A percentile compares a stretch with the other conserved stretches of the same genome.
phyloP scores from a whole-genome alignment of 2,329 filamentous ascomycete species.

The Penicillium sp. region DNA sequence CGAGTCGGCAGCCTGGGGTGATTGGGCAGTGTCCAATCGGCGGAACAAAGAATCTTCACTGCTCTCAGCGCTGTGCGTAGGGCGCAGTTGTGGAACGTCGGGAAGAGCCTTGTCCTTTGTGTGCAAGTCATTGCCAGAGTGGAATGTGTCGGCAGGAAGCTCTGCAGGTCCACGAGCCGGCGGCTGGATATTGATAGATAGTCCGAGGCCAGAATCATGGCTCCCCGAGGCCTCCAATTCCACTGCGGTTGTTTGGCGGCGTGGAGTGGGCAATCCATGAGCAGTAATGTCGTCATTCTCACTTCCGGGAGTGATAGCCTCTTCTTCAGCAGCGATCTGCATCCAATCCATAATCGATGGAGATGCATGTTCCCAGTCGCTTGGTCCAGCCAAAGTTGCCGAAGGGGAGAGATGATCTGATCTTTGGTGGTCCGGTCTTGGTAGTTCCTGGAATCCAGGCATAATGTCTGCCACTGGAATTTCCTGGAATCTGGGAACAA shows the following conservation, averaged over 20 bases:
- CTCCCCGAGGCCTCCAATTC: constrained; percentile 36
- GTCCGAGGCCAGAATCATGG: constrained; percentile 47
- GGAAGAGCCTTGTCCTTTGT: constrained; percentile 5
- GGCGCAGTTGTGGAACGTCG: constrained; percentile 29
- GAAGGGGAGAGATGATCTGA: constrained; percentile 39
- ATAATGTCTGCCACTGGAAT: constrained; percentile 37
- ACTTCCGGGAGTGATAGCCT: constrained; percentile 45
- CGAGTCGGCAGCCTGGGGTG: constrained; percentile 42
- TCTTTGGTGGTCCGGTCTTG: constrained; percentile 26
- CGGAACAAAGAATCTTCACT: constrained; percentile 48
- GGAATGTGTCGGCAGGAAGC: constrained; percentile 1
- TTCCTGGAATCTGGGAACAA: constrained; percentile 43
- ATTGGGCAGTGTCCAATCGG: constrained; percentile 37
- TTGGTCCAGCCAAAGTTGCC: constrained; percentile 52
- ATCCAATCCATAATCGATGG: constrained; percentile 59
- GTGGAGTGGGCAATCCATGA: constrained; percentile 38
- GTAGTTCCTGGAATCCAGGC: constrained; percentile 40
- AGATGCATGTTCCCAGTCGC: constrained; percentile 57
- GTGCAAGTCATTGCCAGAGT: neutral
- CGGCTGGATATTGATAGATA: constrained; percentile 51
- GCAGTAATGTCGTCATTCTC: constrained; percentile 21
- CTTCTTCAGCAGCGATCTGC: constrained; percentile 51
- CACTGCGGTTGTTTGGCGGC: constrained; percentile 24
- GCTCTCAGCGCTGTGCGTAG: constrained; percentile 38
- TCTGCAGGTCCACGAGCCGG: constrained; percentile 21